Evolutionary conservation across 148 eudicot species (phyloP).

Genomic region (Agrostemma githago): DNA sequence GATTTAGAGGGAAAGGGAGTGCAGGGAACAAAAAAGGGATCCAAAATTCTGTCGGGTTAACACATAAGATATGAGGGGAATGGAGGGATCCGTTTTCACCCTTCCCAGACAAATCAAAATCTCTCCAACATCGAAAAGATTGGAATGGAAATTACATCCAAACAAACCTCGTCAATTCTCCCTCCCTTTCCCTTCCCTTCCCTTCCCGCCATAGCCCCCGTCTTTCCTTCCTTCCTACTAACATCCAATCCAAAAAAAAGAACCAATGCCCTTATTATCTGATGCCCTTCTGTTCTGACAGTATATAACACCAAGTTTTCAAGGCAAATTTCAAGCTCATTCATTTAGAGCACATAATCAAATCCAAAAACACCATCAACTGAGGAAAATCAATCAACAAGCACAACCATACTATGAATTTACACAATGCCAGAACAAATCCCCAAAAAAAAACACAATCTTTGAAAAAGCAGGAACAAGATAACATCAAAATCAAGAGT

Average conservation of each 20-base stretch:
- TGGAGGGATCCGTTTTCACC: background rate
- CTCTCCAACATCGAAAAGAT: too few species aligned
- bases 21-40: too few species aligned
- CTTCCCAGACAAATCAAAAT: too few species aligned
- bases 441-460: background rate
- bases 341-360: background rate
- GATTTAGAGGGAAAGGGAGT: background rate
- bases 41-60: background rate
- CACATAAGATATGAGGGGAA: background rate
- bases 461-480: background rate
- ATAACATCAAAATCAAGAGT: too few species aligned
- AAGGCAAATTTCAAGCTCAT: background rate
- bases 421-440: background rate
- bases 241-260: background rate
- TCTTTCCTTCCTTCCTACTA: background rate
- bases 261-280: background rate
- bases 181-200: background rate
- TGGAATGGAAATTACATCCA: too few species aligned
- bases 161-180: too few species aligned
- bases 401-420: background rate
- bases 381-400: background rate
- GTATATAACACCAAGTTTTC: background rate
- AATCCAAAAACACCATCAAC: slow-evolving; percentile 1
- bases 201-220: background rate
- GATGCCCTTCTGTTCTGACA: background rate